Evolutionary conservation across 2,329 filamentous ascomycete species (phyloP).

Genomic region (Harringtonia aguacate): DNA sequence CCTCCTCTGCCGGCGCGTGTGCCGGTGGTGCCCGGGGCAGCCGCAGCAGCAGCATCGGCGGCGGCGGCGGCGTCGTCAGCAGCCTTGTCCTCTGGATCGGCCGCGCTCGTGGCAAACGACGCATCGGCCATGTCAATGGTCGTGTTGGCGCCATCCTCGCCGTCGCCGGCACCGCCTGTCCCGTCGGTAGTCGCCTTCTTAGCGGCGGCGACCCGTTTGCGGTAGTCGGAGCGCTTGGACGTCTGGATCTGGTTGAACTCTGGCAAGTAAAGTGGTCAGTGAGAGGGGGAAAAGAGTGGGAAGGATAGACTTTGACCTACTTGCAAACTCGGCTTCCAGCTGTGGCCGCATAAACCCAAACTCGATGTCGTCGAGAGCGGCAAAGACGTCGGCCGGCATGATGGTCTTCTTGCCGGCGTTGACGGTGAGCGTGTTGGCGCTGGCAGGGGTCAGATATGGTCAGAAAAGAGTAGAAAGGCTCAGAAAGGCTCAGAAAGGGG

Average conservation of each 20-base stretch:
- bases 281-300: neutral
- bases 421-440: conserved; percentile 62
- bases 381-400: conserved; percentile 63
- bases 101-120: neutral
- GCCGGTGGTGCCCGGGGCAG: neutral
- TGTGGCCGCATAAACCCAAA: conserved; percentile 59
- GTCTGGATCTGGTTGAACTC: conserved; percentile 65
- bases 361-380: conserved; percentile 66
- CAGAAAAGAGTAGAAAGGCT: neutral
- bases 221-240: conserved; percentile 63
- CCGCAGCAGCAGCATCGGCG: neutral
- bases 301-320: conserved; percentile 31
- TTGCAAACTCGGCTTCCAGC: conserved; percentile 66
- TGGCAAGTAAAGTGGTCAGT: conserved; percentile 20
- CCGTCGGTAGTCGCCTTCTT: conserved; percentile 32
- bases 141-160: conserved; percentile 7
- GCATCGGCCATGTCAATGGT: neutral
- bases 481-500: too few species aligned
- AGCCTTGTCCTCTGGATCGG: neutral
- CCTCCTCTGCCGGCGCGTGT: neutral
- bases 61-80: neutral
- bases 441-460: too few species aligned
- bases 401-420: conserved; percentile 68
- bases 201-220: conserved; percentile 56
- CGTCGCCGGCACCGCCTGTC: conserved; percentile 15